A percentile compares a stretch with the other conserved stretches of the same genome.
These are phyloP conservation scores for Macadamia integrifolia DNA, from an alignment of 164 flowering plant species.

Conservation along the genomic window DNA sequence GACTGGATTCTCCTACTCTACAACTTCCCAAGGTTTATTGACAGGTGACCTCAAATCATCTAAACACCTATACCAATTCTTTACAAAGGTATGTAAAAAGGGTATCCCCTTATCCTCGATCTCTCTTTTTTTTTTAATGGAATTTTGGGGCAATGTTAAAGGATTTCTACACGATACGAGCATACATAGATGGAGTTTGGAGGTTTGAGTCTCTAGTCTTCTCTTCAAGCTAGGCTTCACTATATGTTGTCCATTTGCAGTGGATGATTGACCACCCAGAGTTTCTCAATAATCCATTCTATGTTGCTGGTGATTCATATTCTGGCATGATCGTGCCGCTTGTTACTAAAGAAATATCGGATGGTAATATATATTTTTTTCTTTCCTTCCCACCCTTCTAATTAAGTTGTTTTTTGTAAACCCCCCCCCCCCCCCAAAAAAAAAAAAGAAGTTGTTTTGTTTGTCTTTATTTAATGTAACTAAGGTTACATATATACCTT, in stretches of 20 bases:
- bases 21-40: not conserved
- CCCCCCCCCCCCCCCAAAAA: too few species aligned
- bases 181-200: too few species aligned
- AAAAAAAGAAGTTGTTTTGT: too few species aligned
- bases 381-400: too few species aligned
- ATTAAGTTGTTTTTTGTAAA: too few species aligned
- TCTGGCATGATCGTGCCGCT: slow-evolving; percentile 25
- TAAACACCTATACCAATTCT: slow-evolving; percentile 7
- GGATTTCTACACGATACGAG: not conserved
- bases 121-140: too few species aligned
- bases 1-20: slow-evolving; percentile 25
- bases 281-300: slow-evolving; percentile 27
- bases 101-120: too few species aligned
- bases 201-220: too few species aligned
- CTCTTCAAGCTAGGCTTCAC: not conserved
- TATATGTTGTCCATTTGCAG: slow-evolving; percentile 9
- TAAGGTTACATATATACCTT: too few species aligned
- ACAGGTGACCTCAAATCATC: slow-evolving; percentile 10
- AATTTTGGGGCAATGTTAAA: not conserved
- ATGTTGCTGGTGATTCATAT: slow-evolving; percentile 35
- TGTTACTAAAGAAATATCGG: slow-evolving; percentile 14
- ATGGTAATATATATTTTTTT: slow-evolving; percentile 13
- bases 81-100: slow-evolving; percentile 16
- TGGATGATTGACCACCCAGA: slow-evolving; percentile 24
- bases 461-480: not conserved